Evolutionary conservation across 495 filamentous ascomycete species (phyloP), one percentile per base, ranked within the genome.

Genomic region (Aspergillus hancockii): DNA sequence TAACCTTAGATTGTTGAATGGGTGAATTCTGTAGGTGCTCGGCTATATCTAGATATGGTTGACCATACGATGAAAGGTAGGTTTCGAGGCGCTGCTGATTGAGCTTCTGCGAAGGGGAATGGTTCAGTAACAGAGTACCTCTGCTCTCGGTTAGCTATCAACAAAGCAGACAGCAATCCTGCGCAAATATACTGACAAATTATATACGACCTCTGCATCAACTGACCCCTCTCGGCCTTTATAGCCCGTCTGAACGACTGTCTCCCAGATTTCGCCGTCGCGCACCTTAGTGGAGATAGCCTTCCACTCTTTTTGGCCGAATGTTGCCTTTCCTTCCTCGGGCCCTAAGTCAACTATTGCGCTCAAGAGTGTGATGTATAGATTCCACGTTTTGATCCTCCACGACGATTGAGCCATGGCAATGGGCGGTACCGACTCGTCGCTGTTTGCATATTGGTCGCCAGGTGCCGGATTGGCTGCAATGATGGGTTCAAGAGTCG

Each of bases 361-460:
- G 74, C 96, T 95, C 34, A 98, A 81, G 23, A 98, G 84, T 0
- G 92, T 96, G 52, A 98, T 84, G 71, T 98, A 98, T 63, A 98
- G 81, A 72, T 90, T 95, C 95, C 95, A 98, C 55, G 97, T 85
- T 71, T 97, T 98, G 73, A 97, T 90, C 61, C 93, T 81, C 57
- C 89, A 90, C 40, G 85, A 87, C 53, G 85, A 81, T 49, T 89
- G 89, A 55, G 89, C 89, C 60, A 77, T 79, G 53, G 86, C 85
- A 52, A 96, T 86, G 3, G 90, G 90, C 43, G 91, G 63, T 14
- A 67, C 54, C 14, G 73, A 62, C 28, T 66, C 62, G 30, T 74
- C 71, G 36, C 75, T 71, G 57, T 73, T 72, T 36, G 57, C 63
- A 59, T 81, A 67, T 16, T 73, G 68, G 14, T 75, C 73, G 47